Conservation (phyloP, 148 eudicot species). For the Vaccinium corymbosum region DNA sequence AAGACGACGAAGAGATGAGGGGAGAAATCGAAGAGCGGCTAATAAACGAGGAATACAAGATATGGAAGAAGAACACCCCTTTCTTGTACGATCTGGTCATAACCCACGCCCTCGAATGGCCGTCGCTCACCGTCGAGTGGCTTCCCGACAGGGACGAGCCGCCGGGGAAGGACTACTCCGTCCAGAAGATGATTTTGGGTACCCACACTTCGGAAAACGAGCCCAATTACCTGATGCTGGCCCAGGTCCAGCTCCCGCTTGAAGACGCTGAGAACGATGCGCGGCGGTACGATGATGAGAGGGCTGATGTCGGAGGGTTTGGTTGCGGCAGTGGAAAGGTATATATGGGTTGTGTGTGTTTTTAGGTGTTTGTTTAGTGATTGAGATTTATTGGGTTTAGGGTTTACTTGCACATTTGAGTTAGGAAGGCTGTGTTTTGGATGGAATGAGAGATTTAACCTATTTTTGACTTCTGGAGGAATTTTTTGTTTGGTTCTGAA, state of each 20-base stretch:
- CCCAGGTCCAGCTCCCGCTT: slow-evolving; percentile 84
- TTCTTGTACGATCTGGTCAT: slow-evolving; percentile 79
- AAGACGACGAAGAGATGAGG: slow-evolving; percentile 70
- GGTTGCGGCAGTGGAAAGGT: slow-evolving; percentile 80
- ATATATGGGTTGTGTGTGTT: background rate
- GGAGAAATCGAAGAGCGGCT: slow-evolving; percentile 67
- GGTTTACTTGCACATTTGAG: background rate
- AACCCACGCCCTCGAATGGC: slow-evolving; percentile 90
- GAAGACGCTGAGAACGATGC: slow-evolving; percentile 74
- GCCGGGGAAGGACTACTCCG: slow-evolving; percentile 78
- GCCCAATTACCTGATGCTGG: slow-evolving; percentile 80
- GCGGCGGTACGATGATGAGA: slow-evolving; percentile 60
- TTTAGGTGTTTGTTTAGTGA: background rate
- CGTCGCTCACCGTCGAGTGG: slow-evolving; percentile 95
- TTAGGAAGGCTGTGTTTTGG: background rate
- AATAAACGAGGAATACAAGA: slow-evolving; percentile 83
- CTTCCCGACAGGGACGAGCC: slow-evolving; percentile 77
- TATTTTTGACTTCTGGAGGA: background rate
- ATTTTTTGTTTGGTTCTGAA: background rate
- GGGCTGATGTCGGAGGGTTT: slow-evolving; percentile 65
- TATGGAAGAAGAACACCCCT: slow-evolving; percentile 89
- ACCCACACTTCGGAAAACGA: slow-evolving; percentile 83
- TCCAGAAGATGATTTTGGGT: slow-evolving; percentile 87
- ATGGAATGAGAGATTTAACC: background rate
- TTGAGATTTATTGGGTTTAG: background rate